A percentile compares a stretch with the other conserved stretches of the same genome.
phyloP scores from a whole-genome alignment of 106 monocot genomes.

The Apostasia ramifera region DNA sequence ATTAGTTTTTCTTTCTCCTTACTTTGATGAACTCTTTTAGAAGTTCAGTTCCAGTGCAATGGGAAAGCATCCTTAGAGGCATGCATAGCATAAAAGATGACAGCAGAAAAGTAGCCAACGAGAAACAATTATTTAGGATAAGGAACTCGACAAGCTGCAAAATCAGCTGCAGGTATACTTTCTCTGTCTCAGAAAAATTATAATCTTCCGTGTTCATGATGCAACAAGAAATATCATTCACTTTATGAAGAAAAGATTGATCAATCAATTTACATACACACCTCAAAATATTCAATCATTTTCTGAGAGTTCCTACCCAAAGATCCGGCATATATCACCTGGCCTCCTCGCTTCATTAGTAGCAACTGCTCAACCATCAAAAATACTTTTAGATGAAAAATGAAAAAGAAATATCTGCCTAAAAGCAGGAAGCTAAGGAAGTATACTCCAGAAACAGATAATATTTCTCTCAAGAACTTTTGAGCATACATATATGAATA shows the following conservation, averaged over 20 bases:
- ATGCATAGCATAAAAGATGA: too few relatives aligned
- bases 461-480: neutral
- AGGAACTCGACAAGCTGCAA: too few relatives aligned
- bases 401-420: neutral
- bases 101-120: too few relatives aligned
- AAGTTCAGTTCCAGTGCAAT: too few relatives aligned
- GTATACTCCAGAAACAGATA: neutral
- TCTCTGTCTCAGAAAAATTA: too few relatives aligned
- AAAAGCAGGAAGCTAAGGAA: neutral
- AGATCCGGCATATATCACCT: constrained; percentile 60
- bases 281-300: constrained; percentile 79
- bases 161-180: too few relatives aligned
- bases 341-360: constrained; percentile 73
- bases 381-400: neutral
- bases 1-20: neutral
- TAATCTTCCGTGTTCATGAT: too few relatives aligned
- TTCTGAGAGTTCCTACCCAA: constrained; percentile 51
- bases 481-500: neutral
- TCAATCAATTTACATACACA: constrained; percentile 1
- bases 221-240: neutral
- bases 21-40: too few relatives aligned
- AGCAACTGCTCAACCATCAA: constrained; percentile 33
- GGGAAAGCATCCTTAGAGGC: too few relatives aligned
- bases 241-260: neutral
- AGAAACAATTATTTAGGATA: too few relatives aligned